A percentile compares a stretch with the other conserved stretches of the same genome.
Evolutionary conservation across 768 basidiomycete genomes (phyloP).

Genomic region (button mushroom (Agaricus bisporus)): DNA sequence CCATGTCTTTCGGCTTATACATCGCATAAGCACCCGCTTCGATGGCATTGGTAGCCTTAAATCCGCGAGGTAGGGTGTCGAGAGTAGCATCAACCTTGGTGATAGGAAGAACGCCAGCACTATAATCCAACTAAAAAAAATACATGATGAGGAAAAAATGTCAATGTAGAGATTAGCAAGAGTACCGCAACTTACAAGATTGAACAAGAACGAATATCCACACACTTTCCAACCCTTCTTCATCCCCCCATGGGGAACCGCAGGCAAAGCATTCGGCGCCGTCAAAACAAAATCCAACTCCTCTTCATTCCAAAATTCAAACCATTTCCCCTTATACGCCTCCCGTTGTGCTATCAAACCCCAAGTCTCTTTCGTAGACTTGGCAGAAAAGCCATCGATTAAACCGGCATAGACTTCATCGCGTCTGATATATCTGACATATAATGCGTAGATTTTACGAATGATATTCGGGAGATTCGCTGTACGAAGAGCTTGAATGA

Average conservation of each 20-base stretch:
- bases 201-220: slow-evolving; percentile 59
- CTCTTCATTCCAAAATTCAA: slow-evolving; percentile 31
- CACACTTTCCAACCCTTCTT: slow-evolving; percentile 45
- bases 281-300: slow-evolving; percentile 54
- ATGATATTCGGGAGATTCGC: slow-evolving; percentile 42
- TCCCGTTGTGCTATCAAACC: slow-evolving; percentile 42
- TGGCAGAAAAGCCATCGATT: slow-evolving; percentile 39
- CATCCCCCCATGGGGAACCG: slow-evolving; percentile 48
- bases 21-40: slow-evolving; percentile 41
- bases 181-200: slow-evolving; percentile 34
- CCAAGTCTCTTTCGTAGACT: slow-evolving; percentile 40
- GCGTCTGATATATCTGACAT: slow-evolving; percentile 42
- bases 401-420: slow-evolving; percentile 51
- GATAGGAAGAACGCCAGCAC: slow-evolving; percentile 55
- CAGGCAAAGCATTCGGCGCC: slow-evolving; percentile 51
- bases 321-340: slow-evolving; percentile 35
- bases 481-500: slow-evolving; percentile 30
- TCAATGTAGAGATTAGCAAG: neutral
- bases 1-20: slow-evolving; percentile 48
- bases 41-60: slow-evolving; percentile 34
- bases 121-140: slow-evolving; percentile 24
- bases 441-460: slow-evolving; percentile 43
- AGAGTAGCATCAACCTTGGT: slow-evolving; percentile 39
- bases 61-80: slow-evolving; percentile 31
- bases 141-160: neutral